Evolutionary conservation across 2,329 filamentous ascomycete genomes (phyloP).

Genomic region (Fusarium sp.): DNA sequence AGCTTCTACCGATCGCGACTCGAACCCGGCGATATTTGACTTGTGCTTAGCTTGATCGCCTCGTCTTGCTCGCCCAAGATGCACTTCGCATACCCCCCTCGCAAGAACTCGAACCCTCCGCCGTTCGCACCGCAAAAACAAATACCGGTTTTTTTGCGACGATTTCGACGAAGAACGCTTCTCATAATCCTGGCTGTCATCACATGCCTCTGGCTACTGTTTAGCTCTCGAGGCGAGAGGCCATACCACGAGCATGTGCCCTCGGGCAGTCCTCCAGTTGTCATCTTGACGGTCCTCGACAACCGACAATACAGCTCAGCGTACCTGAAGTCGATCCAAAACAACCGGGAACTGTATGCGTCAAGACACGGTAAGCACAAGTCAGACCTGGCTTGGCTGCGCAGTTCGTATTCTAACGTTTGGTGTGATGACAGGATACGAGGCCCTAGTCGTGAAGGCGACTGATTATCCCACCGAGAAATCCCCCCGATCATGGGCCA

Average conservation of each 20-base stretch:
- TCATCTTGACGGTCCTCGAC: conserved; percentile 90
- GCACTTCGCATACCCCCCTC: conserved; percentile 92
- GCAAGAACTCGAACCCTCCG: conserved; percentile 84
- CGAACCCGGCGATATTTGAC: not conserved
- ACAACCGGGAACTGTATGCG: conserved; percentile 90
- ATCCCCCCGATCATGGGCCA: conserved; percentile 77
- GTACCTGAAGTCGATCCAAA: conserved; percentile 81
- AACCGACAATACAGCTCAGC: conserved; percentile 72
- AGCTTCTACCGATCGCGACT: conserved; percentile 9
- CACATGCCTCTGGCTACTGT: conserved; percentile 74
- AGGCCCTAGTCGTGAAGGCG: conserved; percentile 84
- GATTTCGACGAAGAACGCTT: conserved; percentile 74
- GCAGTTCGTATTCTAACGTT: conserved; percentile 19
- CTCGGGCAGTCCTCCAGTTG: conserved; percentile 73
- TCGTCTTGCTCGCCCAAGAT: conserved; percentile 64
- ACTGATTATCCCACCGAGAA: conserved; percentile 81
- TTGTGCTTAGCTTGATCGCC: not conserved
- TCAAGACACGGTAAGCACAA: conserved; percentile 81
- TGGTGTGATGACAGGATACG: conserved; percentile 76
- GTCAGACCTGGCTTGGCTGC: not conserved
- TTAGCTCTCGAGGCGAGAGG: conserved; percentile 51
- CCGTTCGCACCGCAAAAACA: conserved; percentile 77
- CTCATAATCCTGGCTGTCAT: conserved; percentile 70
- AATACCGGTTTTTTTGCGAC: conserved; percentile 68
- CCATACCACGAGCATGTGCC: conserved; percentile 58